These are phyloP conservation scores for Petasospora fabianii DNA, from an alignment of 1,139 yeast species.

Conservation along the genomic window DNA sequence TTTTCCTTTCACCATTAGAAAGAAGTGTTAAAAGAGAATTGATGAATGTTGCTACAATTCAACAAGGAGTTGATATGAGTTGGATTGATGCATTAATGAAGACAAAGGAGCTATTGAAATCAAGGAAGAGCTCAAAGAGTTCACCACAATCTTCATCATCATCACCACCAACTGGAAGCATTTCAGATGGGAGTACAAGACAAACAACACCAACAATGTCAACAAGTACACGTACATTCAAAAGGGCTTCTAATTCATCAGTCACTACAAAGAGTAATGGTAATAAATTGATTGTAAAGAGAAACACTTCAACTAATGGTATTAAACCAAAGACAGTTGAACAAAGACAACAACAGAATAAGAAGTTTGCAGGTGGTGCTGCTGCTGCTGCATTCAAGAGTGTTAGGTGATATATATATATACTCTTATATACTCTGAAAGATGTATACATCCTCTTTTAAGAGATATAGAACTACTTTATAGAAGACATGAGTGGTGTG, in stretches of 20 bases:
- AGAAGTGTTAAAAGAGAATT: slow-evolving; percentile 12
- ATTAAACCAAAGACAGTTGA: slow-evolving; percentile 15
- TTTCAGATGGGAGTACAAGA: neutral
- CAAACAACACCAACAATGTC: slow-evolving; percentile 2
- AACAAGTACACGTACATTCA: neutral
- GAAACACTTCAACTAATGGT: slow-evolving; percentile 7
- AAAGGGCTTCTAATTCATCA: slow-evolving; percentile 1
- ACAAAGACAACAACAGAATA: slow-evolving; percentile 23
- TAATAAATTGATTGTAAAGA: neutral
- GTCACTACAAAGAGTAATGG: neutral
- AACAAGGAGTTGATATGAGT: slow-evolving; percentile 31
- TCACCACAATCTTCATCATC: slow-evolving; percentile 7
- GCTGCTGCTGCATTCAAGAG: slow-evolving; percentile 29
- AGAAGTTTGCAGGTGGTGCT: slow-evolving; percentile 28
- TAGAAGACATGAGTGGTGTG: no score
- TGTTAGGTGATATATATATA: no score
- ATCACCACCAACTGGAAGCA: neutral
- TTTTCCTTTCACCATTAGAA: slow-evolving; percentile 42
- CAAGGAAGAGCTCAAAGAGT: slow-evolving; percentile 7
- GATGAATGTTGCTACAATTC: slow-evolving; percentile 19
- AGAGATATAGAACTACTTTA: no score
- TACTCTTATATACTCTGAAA: no score
- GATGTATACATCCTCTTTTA: no score
- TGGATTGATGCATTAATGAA: slow-evolving; percentile 50
- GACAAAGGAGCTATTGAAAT: slow-evolving; percentile 41